Conservation (phyloP, 2,329 filamentous ascomycete species). For the Aureobasidium pullulans region DNA sequence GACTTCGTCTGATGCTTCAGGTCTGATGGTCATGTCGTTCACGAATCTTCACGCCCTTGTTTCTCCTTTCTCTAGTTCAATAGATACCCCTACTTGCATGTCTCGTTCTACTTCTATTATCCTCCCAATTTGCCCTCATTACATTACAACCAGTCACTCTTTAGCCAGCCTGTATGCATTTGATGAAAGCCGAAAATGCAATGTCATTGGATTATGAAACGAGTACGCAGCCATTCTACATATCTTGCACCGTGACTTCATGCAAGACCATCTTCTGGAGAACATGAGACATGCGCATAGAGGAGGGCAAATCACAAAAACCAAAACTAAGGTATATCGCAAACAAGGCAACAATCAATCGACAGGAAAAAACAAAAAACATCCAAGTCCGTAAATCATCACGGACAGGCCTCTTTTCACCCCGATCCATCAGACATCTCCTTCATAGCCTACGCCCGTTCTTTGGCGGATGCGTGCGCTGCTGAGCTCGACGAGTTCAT, state of each 20-base stretch:
- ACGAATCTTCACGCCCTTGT: not conserved
- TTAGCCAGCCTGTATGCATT: not conserved
- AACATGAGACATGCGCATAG: not conserved
- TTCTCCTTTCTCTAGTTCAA: not conserved
- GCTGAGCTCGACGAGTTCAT: not conserved
- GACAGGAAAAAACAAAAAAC: not conserved
- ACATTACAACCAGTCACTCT: no score
- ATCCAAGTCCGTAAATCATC: not conserved
- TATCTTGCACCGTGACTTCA: not conserved
- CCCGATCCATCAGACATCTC: no score
- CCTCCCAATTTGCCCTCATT: not conserved
- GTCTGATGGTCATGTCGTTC: slow-evolving; percentile 27
- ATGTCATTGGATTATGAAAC: not conserved
- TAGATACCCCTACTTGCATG: not conserved
- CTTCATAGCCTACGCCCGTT: not conserved
- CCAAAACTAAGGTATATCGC: slow-evolving; percentile 13
- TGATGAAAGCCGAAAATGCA: not conserved
- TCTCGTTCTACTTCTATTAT: not conserved
- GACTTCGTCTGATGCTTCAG: slow-evolving; percentile 56
- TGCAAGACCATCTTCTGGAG: not conserved
- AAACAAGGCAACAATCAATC: slow-evolving; percentile 9
- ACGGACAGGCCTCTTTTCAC: not conserved
- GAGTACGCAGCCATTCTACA: not conserved
- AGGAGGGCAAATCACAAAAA: not conserved
- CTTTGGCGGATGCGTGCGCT: not conserved